Evolutionary conservation across 352 stramenopile species (phyloP), one percentile per base, ranked within the genome.

Genomic region (Phytophthora capsici): DNA sequence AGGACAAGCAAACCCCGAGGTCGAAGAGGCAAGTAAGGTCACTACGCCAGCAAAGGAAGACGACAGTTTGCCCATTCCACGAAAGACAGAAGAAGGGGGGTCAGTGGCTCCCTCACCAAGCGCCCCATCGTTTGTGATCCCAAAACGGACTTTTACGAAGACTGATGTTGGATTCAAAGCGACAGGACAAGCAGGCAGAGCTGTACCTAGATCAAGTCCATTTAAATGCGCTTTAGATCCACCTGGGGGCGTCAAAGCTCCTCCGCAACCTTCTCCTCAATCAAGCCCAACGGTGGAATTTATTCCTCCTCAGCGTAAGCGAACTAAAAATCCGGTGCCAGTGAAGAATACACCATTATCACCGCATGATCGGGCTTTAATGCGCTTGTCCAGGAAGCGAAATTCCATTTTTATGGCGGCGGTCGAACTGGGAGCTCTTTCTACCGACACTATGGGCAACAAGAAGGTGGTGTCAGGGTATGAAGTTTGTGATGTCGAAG

Each of bases 321-420:
- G 78, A 30, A 71, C 53, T 3, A 91, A 91, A 67, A 85, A 86
- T 14, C 26, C 53, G 7, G 82, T 91, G 2, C 74, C 80, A 20
- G 25, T 82, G 14, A 57, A 71, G 12, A 65, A 57, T 8, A 28
- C 49, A 8, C 49, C 53, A 8, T 50, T 78, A 32, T 77, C 67
- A 14, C 41, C 48, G 0, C 63, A 73, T 26, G 80, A 91, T 49
- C 71, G 25, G 7, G 65, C 78, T 6, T 76, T 89, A 23, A 84
- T 89, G 63, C 75, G 74, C 3, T 59, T 86, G 5, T 72, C 83
- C 2, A 80, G 71, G 22, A 88, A 80, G 50, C 56, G 70, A 4
- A 91, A 91, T 34, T 91, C 83, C 25, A 71, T 91, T 23, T 66
- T 82, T 20, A 67, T 63, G 23, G 66, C 65, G 37, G 38, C 61